Base-by-base conservation (phyloP, 371 early-diverging fungal genomes). In the Mucor velutinosus region DNA sequence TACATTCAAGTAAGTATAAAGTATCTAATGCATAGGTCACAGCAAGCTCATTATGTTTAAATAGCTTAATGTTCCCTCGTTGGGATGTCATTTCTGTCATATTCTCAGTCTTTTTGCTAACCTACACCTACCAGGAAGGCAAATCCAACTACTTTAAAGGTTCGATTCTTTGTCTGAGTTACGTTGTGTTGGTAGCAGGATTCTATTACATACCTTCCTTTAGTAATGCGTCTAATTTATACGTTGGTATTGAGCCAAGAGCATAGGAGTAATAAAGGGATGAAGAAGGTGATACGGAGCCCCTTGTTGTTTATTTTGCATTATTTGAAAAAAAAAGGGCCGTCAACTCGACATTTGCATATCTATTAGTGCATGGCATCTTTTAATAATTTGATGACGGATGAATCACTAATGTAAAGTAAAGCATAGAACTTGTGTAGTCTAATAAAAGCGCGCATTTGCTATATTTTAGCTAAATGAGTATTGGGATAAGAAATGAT, bases 61-160 rank as follows among this genome's bases (percentile, higher is more conserved):
- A n/a, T 93, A 94, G 94, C 17, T 77, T 98, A 43, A 83, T 98
- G 19, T 97, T 98, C 76, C 96, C 97, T 27, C 87, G 90, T 53
- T 97, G 95, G 94, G 98, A 97, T 80, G 84, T 95, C 47, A 87
- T 93, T 51, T 82, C 92, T 7, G 93, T 95, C 47, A 72, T 96
- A 33, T 93, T 97, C 68, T 93, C 94, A n/a, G 95, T 96, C 32
- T 96, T 97, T 74, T 78, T 97, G 58, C 75, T 93, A 63, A 92
- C 91, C 7, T 95, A 96, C 69, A 92, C 95, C 21, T 97, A 95
- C 72, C 92, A 92, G 72, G 98, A 98, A 82, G 97, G 97, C 62
- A 96, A 93, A 76, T 84, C 92, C 62, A 97, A 98, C 76, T 97
- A 97, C 78, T 98, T 98, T 75, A 96, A 98, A 80, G 97, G 97